Evolutionary conservation across 1,284 basidiomycete genomes (phyloP), one percentile per base, ranked within the genome.

Genomic region (Rhodotorula sp.): DNA sequence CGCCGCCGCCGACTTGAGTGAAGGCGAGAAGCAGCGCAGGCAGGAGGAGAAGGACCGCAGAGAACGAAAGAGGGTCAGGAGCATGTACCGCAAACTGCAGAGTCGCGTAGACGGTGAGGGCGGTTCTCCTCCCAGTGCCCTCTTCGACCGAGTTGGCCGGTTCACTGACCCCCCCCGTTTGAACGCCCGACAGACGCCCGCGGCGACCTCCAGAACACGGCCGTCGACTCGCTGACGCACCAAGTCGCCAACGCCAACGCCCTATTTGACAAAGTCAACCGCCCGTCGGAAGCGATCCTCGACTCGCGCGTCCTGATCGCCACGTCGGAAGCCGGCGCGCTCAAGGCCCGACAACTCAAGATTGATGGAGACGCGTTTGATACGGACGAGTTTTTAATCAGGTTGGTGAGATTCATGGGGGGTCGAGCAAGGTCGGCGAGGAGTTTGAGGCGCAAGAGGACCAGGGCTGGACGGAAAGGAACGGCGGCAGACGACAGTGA

Each of bases 321-420:
- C 50, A 73, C 71, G 2, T 73, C 76, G 43, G 77, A 79, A 56
- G 71, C 76, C 26, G 76, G 75, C 6, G 71, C 89, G 2, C 86
- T 88, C 76, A 91, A 92, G 80, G 91, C 91, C 19, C 88, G 90
- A 52, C 87, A 88, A n/a, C 88, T 93, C 86, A 91, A 90, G 80
- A 87, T 90, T 1, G 90, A 90, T 66, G 86, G 86, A 0, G 89
- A 90, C 61, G 87, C 87, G 23, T 93, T 94, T 78, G 92, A 94
- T 78, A 83, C 89, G 48, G 91, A 92, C 71, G 91, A 93, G 70
- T 93, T 92, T 76, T 83, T 94, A 59, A 81, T 86, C 2, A 88
- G 88, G 76, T 83, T 93, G 31, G 82, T 89, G 60, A 85, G 83
- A 16, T 89, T 87, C 76, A 88, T 92, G 88, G 89, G 89, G 26